A percentile compares a stretch with the other conserved stretches of the same genome.
Evolutionary conservation across 2,329 filamentous ascomycete genomes (phyloP).

Genomic region (Sclerotinia minor): DNA sequence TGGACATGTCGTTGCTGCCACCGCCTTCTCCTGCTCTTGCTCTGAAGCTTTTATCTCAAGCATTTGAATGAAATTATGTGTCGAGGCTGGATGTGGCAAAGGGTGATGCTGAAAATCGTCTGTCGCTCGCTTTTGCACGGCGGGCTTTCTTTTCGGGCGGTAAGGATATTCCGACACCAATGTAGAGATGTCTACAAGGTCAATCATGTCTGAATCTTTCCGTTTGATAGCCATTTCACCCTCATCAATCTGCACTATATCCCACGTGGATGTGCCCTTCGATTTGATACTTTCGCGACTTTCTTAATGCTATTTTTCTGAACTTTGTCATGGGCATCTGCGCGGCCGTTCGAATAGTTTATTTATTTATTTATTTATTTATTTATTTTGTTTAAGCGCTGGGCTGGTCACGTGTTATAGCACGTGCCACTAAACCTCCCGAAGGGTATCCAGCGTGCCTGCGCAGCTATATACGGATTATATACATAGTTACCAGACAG

Average conservation of each 20-base stretch:
- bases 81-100: neutral
- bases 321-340: neutral
- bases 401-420: too few relatives aligned
- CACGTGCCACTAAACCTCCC: too few relatives aligned
- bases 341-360: neutral
- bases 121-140: too few relatives aligned
- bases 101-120: neutral
- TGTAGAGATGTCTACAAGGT: conserved; percentile 4
- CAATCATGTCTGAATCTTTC: neutral
- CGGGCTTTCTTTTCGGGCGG: neutral
- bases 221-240: neutral
- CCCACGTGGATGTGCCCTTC: neutral
- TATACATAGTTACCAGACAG: too few relatives aligned
- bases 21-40: neutral
- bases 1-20: neutral
- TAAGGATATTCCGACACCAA: neutral
- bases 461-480: too few relatives aligned
- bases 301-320: neutral
- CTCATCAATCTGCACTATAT: neutral
- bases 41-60: neutral
- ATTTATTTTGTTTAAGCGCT: too few relatives aligned
- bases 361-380: too few relatives aligned
- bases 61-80: neutral
- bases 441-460: too few relatives aligned
- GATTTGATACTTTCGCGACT: neutral